Conservation (phyloP, 2,329 filamentous ascomycete genomes). For the Tolypocladium endophyticum region DNA sequence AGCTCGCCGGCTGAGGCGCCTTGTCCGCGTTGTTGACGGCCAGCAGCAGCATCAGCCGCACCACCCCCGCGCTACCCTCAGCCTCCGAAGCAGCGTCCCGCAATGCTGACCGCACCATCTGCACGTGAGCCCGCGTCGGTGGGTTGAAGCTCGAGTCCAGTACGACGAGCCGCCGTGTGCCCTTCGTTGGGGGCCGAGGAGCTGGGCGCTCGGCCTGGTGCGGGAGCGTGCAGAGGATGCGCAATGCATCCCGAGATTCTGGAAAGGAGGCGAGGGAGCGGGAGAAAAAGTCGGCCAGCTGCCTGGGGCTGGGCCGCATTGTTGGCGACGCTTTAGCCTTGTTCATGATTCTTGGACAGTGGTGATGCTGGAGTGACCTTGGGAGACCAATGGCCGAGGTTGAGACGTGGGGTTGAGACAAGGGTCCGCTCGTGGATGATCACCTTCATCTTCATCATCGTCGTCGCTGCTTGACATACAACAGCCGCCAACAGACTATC, state of each 20-base stretch:
- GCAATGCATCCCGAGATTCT: conserved; percentile 29
- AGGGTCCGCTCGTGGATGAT: background rate
- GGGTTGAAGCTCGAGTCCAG: conserved; percentile 62
- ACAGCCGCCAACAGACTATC: no score
- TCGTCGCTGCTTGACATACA: background rate
- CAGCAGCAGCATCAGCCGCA: conserved; percentile 47
- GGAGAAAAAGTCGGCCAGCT: conserved; percentile 30
- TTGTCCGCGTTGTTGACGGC: conserved; percentile 58
- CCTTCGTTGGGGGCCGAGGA: conserved; percentile 10
- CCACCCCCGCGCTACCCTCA: conserved; percentile 6
- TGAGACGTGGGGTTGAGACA: background rate
- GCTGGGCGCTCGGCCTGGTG: conserved; percentile 6
- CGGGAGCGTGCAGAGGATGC: conserved; percentile 32
- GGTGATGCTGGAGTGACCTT: background rate
- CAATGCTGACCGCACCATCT: conserved; percentile 43
- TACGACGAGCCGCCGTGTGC: conserved; percentile 33
- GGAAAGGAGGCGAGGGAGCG: conserved; percentile 34
- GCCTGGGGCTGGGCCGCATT: conserved; percentile 13
- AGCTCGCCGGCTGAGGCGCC: conserved; percentile 54
- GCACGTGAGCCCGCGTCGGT: conserved; percentile 49
- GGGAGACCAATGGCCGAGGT: background rate
- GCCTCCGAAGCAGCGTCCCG: background rate
- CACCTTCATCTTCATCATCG: background rate
- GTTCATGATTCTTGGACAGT: background rate
- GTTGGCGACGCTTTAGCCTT: background rate